Evolutionary conservation across 1,139 yeast species (phyloP), one percentile per base, ranked within the genome.

Genomic region (Geotrichum europaeum): DNA sequence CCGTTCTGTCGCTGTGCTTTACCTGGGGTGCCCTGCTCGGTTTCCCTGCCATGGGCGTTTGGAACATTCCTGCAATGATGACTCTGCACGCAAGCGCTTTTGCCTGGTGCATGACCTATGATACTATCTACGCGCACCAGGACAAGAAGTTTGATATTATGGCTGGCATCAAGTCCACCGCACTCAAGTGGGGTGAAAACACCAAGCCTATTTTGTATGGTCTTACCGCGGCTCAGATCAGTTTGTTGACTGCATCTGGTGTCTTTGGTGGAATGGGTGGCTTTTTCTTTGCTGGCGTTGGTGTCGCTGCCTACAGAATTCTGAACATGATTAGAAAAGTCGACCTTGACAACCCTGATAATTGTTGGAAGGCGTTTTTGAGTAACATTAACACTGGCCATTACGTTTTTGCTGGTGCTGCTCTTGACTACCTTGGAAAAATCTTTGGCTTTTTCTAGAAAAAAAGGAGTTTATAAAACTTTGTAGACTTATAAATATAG

Each of bases 21-120:
- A 87, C 90, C 64, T 95, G 99, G 99, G 99, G 97, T 30, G 91
- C 96, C 12, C 73, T 94, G 49, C 76, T 94, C 43, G 99, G 99
- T 0, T 94, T 89, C 74, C 97, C 99, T 2, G 98, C 98, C 0
- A 90, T 95, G 81, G 97, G 96, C 0, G 83, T 92, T 1, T 81
- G 94, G 80, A 68, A 73, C 55, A 80, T 84, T 77, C 76, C 84
- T 24, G 88, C 91, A 3, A 92, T 92, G 83, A 77, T 83, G 13
- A 90, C 97, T 0, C 78, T 95, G 58, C 89, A 87, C 67, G 73
- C 84, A 2, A 84, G 96, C 20, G 86, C 91, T 55, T 88, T 86
- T 71, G 79, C 87, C 61, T 95, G 99, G 99, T 87, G 96, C 66
- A 87, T 95, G 89, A 85, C 87, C 58, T 95, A 95, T 73, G 99